Percentiles rank a stretch among this genome's conserved stretches.
Evolutionary conservation across 768 basidiomycete genomes (phyloP).

Genomic region (Strobilomyces confusus): DNA sequence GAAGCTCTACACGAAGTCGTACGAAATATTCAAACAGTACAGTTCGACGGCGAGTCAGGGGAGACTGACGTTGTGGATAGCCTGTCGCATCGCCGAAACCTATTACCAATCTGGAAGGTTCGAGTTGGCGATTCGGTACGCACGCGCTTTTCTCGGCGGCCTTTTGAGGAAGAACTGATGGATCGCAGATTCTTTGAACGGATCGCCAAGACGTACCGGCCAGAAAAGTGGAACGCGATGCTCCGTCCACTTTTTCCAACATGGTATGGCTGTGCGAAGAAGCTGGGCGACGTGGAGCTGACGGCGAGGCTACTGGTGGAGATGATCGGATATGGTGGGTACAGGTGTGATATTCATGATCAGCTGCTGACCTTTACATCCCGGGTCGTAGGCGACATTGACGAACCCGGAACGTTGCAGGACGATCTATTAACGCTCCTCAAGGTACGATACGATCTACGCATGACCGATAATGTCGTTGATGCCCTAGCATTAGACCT

Average conservation of each 20-base stretch:
- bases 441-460: slow-evolving; percentile 42
- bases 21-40: slow-evolving; percentile 88
- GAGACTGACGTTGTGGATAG: slow-evolving; percentile 85
- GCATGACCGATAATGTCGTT: not conserved
- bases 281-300: slow-evolving; percentile 70
- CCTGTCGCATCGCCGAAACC: slow-evolving; percentile 83
- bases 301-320: slow-evolving; percentile 76
- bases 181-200: slow-evolving; percentile 81
- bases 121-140: slow-evolving; percentile 81
- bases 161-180: not conserved
- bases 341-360: not conserved
- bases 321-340: slow-evolving; percentile 74
- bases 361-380: not conserved
- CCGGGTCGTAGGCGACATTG: slow-evolving; percentile 37
- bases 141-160: not conserved
- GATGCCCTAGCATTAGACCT: slow-evolving; percentile 47
- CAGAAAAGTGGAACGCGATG: slow-evolving; percentile 76
- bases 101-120: slow-evolving; percentile 79
- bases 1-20: slow-evolving; percentile 90
- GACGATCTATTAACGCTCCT: slow-evolving; percentile 73
- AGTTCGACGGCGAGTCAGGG: slow-evolving; percentile 54
- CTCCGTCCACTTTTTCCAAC: slow-evolving; percentile 68
- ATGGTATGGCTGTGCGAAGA: slow-evolving; percentile 83
- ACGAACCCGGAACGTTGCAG: slow-evolving; percentile 50
- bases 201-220: slow-evolving; percentile 83